A percentile compares a stretch with the other conserved stretches of the same genome.
phyloP scores from a whole-genome alignment of 768 basidiomycete genomes.

The Trametes cingulata region DNA sequence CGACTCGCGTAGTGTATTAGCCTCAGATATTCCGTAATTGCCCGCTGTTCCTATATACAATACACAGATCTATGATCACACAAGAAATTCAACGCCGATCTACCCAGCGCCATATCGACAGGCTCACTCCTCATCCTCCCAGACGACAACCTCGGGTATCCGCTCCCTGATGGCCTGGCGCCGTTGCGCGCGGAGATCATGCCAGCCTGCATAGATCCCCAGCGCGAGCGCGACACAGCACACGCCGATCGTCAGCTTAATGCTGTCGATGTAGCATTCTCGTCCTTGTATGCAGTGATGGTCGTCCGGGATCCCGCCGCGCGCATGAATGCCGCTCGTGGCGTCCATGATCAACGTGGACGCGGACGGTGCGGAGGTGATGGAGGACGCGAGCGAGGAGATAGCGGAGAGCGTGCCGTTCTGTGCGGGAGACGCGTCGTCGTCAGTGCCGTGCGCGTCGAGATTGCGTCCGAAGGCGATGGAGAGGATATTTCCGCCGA shows the following conservation, averaged over 20 bases:
- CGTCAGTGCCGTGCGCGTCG: slow-evolving; percentile 58
- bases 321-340: neutral
- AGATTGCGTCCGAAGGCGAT: slow-evolving; percentile 79
- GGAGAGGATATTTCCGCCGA: slow-evolving; percentile 84
- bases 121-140: slow-evolving; percentile 27
- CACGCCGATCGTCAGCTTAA: slow-evolving; percentile 50
- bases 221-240: slow-evolving; percentile 48
- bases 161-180: slow-evolving; percentile 6
- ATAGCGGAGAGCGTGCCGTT: neutral
- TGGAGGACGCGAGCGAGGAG: neutral
- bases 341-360: neutral
- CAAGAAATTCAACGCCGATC: neutral
- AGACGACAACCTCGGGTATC: slow-evolving; percentile 20
- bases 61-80: neutral
- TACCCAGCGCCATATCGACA: neutral
- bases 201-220: slow-evolving; percentile 52
- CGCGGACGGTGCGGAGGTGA: neutral
- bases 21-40: too few relatives aligned
- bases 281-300: slow-evolving; percentile 58
- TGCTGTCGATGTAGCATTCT: slow-evolving; percentile 58
- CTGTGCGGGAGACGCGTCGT: slow-evolving; percentile 4
- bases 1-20: too few relatives aligned
- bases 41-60: neutral
- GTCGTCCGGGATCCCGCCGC: slow-evolving; percentile 27
- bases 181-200: slow-evolving; percentile 36